Percentiles rank a stretch among this genome's conserved stretches.
phyloP scores from a whole-genome alignment of 139 green algal genomes.

The Pleodorina starrii region DNA sequence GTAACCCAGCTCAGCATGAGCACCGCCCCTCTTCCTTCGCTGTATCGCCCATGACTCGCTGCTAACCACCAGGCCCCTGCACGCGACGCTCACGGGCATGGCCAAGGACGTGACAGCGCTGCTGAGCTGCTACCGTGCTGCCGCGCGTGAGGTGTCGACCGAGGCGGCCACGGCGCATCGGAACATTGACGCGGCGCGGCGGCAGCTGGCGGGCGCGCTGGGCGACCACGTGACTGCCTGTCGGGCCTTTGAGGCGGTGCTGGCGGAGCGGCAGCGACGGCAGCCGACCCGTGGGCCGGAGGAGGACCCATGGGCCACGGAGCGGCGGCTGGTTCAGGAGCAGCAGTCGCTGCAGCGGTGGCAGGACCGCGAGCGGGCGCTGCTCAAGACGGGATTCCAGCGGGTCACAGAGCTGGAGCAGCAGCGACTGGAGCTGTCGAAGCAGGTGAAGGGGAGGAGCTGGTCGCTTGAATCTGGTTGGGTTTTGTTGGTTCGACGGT shows the following conservation, averaged over 20 bases:
- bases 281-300: slow-evolving; percentile 52
- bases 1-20: too few species aligned
- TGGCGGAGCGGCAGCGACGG: slow-evolving; percentile 27
- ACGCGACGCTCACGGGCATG: slow-evolving; percentile 6
- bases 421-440: slow-evolving; percentile 52
- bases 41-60: too few species aligned
- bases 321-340: slow-evolving; percentile 63
- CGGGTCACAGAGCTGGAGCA: slow-evolving; percentile 64
- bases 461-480: too few species aligned
- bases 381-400: slow-evolving; percentile 66
- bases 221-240: slow-evolving; percentile 34
- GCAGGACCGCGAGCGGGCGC: slow-evolving; percentile 65
- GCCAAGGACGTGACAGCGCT: slow-evolving; percentile 27
- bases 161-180: slow-evolving; percentile 22
- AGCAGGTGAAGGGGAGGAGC: too few species aligned
- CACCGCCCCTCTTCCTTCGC: too few species aligned
- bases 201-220: slow-evolving; percentile 36
- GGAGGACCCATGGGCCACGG: slow-evolving; percentile 76
- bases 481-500: too few species aligned
- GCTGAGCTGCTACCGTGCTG: slow-evolving; percentile 22
- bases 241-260: slow-evolving; percentile 37
- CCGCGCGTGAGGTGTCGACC: background rate
- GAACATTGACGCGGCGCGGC: slow-evolving; percentile 11
- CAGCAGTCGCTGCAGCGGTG: slow-evolving; percentile 60
- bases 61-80: slow-evolving; percentile 38